Percentiles rank a stretch among this genome's conserved stretches.
Conservation (phyloP, 192 early-diverging fungal species). For the Linnemannia hyalina region DNA sequence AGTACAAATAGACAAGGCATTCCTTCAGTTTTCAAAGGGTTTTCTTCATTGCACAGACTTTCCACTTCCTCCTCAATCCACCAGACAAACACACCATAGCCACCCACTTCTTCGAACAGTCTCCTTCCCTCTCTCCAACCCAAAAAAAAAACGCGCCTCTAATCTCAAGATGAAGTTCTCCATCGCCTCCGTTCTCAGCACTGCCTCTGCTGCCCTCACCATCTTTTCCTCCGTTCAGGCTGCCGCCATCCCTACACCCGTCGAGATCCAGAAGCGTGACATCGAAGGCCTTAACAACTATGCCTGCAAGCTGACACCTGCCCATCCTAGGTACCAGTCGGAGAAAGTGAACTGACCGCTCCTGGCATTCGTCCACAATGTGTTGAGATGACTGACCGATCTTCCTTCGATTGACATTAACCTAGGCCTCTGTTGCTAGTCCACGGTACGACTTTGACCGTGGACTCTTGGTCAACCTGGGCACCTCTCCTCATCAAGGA, state of each 20-base stretch:
- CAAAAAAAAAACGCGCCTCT: background rate
- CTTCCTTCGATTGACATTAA: no score
- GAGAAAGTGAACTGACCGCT: no score
- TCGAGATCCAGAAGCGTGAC: slow-evolving; percentile 18
- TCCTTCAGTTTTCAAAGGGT: background rate
- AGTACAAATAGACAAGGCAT: background rate
- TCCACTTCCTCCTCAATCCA: background rate
- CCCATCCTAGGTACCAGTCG: slow-evolving; percentile 19
- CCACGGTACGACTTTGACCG: slow-evolving; percentile 34
- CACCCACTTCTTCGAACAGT: background rate
- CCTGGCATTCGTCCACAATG: no score
- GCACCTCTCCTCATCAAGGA: slow-evolving; percentile 16
- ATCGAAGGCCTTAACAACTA: slow-evolving; percentile 34
- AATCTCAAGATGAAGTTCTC: slow-evolving; percentile 12
- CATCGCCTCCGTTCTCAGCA: background rate
- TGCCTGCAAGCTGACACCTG: slow-evolving; percentile 33
- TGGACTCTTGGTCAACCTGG: slow-evolving; percentile 39
- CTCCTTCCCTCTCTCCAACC: background rate
- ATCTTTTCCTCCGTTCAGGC: slow-evolving; percentile 1
- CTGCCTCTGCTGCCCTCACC: background rate
- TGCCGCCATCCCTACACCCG: slow-evolving; percentile 6
- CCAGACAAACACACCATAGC: background rate
- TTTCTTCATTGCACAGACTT: background rate
- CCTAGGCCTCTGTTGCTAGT: slow-evolving; percentile 25
- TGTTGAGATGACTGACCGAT: no score